A percentile compares a stretch with the other conserved stretches of the same genome.
phyloP scores from a whole-genome alignment of 441 rosid species.

The Pelargonium australe region DNA sequence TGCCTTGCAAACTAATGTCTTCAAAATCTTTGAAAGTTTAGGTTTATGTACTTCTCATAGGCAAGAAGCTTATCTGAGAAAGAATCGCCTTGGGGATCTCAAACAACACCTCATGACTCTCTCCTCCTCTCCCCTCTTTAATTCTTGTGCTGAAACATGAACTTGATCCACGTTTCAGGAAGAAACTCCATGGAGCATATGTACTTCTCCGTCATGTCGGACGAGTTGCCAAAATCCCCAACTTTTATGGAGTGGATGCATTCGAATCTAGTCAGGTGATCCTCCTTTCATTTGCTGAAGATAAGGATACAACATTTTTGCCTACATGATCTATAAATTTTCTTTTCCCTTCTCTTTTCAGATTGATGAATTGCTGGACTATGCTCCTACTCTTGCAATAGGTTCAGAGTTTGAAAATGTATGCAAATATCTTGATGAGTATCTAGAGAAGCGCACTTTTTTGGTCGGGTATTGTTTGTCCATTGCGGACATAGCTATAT shows the following conservation, averaged over 20 bases:
- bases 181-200: conserved; percentile 42
- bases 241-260: conserved; percentile 46
- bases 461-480: conserved; percentile 60
- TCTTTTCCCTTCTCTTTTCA: conserved; percentile 20
- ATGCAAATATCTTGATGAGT: conserved; percentile 46
- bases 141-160: background rate
- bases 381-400: conserved; percentile 49
- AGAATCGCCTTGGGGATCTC: background rate
- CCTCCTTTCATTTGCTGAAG: background rate
- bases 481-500: conserved; percentile 74
- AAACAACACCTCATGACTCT: background rate
- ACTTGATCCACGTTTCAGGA: conserved; percentile 25
- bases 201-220: conserved; percentile 63
- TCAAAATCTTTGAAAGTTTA: no score
- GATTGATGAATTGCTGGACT: conserved; percentile 87
- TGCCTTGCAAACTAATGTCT: no score
- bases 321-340: background rate
- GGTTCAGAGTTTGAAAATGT: conserved; percentile 84
- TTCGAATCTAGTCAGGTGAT: conserved; percentile 56
- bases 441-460: conserved; percentile 47
- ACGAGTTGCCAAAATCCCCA: conserved; percentile 34
- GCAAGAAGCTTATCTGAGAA: no score
- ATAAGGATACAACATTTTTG: background rate
- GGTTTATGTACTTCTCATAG: no score
- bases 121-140: background rate